A percentile compares a stretch with the other conserved stretches of the same genome.
Evolutionary conservation across 805 yeast species (phyloP).

Genomic region (Teunomyces aglyptinius): DNA sequence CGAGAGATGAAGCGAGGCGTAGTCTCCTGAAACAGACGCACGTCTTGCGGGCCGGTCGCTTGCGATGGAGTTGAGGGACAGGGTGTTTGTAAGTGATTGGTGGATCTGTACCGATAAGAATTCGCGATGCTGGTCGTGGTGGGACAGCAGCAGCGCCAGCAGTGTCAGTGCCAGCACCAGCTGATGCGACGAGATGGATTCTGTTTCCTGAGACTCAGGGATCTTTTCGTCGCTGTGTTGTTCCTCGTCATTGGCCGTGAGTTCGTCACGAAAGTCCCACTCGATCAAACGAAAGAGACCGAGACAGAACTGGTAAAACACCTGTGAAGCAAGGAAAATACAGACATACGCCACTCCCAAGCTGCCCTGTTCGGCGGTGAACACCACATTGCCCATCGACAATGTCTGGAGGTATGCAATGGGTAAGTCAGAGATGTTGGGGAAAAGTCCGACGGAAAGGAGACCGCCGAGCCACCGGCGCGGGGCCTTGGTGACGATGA

Average conservation of each 20-base stretch:
- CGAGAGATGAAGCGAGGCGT: slow-evolving; percentile 13
- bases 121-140: neutral
- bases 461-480: slow-evolving; percentile 75
- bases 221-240: neutral
- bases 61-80: slow-evolving; percentile 6
- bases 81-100: slow-evolving; percentile 8
- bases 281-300: slow-evolving; percentile 73
- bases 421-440: slow-evolving; percentile 80
- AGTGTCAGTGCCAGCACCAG: neutral
- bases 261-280: slow-evolving; percentile 58
- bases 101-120: slow-evolving; percentile 15
- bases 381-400: slow-evolving; percentile 55
- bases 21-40: slow-evolving; percentile 9
- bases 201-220: neutral
- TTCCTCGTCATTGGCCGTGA: slow-evolving; percentile 12
- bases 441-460: slow-evolving; percentile 68
- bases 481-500: slow-evolving; percentile 60
- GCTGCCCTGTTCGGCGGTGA: slow-evolving; percentile 58
- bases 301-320: slow-evolving; percentile 66
- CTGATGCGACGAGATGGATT: neutral
- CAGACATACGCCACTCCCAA: slow-evolving; percentile 84
- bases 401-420: slow-evolving; percentile 79
- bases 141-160: neutral
- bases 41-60: slow-evolving; percentile 6
- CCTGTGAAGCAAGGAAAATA: slow-evolving; percentile 68